phyloP scores from a whole-genome alignment of 495 filamentous ascomycete genomes.

The Penicillium malachiteum region DNA sequence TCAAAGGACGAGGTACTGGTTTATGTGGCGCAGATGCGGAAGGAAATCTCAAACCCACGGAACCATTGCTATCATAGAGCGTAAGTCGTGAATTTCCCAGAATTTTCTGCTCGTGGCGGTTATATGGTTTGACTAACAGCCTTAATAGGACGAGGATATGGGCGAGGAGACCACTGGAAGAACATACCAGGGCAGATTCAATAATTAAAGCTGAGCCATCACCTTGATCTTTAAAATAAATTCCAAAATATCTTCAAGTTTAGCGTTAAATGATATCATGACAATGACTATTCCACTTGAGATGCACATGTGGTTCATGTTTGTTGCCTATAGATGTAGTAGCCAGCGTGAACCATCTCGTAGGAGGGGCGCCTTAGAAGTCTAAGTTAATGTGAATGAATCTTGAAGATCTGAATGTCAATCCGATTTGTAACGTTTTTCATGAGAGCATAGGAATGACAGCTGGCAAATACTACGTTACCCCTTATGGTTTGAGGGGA shows the following conservation, averaged over 20 bases:
- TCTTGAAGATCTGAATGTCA: not conserved
- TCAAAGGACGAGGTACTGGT: slow-evolving; percentile 22
- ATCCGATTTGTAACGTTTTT: not conserved
- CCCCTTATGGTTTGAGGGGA: not conserved
- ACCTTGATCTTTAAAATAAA: not conserved
- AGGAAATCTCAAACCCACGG: slow-evolving; percentile 20
- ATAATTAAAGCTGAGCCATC: not conserved
- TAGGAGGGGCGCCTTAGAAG: too few species aligned
- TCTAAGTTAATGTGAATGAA: too few species aligned
- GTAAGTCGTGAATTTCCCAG: slow-evolving; percentile 3
- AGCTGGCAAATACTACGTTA: not conserved
- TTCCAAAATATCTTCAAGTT: not conserved
- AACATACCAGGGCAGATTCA: not conserved
- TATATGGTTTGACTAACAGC: not conserved
- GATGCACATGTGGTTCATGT: too few species aligned
- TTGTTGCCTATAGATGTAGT: too few species aligned
- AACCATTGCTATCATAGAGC: slow-evolving; percentile 21
- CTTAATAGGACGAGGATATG: slow-evolving; percentile 17
- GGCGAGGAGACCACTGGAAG: slow-evolving; percentile 18
- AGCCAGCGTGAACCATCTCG: too few species aligned
- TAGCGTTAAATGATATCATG: not conserved
- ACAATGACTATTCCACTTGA: too few species aligned
- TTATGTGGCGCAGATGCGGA: slow-evolving; percentile 20
- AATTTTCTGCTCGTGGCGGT: not conserved
- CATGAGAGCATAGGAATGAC: too few species aligned